Evolutionary conservation across 768 basidiomycete genomes (phyloP), one percentile per base, ranked within the genome.

Genomic region (Mycena albidolilacea): DNA sequence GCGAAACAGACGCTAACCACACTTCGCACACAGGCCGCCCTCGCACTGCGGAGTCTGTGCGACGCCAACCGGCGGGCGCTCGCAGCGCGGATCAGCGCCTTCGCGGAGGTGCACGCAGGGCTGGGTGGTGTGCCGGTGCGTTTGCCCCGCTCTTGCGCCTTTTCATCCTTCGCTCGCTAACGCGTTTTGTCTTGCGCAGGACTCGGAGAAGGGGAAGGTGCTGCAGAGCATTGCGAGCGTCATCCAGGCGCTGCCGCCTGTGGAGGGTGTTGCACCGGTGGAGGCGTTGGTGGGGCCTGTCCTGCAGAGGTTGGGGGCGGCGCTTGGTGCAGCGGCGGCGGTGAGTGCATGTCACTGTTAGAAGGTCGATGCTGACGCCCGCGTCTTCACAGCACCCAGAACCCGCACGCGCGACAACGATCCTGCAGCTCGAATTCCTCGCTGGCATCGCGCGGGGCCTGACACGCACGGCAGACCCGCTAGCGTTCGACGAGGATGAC

Each of bases 181-280:
- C 15, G 14, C 15, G 12, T 23, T 48, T 62, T 9, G 7, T 43
- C 14, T 7, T 17, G 7, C 41, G 30, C 76, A 94, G 92, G 94
- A 95, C 76, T 90, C 92, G 23, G 96, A 97, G 81, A 94, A 94
- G 82, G 91, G 82, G 91, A 98, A 97, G 82, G 95, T 98, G 0
- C 84, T 98, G 57, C 94, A 98, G 79, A 95, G 94, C 0, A 97
- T 98, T 64, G 91, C 95, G 1, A 97, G 96, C 74, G 95, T 98
- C 4, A 94, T 98, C 41, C 95, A 98, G 77, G 97, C 97, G 0
- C 82, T 98, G 61, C 92, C 95, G 0, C 91, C 95, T 0, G 84
- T 85, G 52, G 93, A 96, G 54, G 94, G 90, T 68, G 92, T 97
- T 37, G 87, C 90, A 0, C 94, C 96, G 0, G 87, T 97, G 30